Evolutionary conservation across 1,284 basidiomycete genomes (phyloP).

Genomic region (Hypsizygus ulmarius): DNA sequence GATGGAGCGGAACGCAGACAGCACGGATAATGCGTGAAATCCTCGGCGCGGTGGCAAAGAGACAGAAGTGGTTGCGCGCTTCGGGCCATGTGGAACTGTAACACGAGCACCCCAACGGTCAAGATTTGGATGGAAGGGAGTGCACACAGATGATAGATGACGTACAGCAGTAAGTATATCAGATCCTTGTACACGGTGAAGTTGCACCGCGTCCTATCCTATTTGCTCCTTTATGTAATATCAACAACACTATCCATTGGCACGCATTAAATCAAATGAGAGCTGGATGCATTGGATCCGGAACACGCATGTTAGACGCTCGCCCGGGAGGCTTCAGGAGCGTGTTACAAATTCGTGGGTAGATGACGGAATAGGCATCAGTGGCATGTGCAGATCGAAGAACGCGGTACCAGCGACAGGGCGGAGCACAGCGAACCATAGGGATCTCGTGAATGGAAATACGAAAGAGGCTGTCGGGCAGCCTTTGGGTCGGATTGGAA

Average conservation of each 20-base stretch:
- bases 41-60: conserved; percentile 8
- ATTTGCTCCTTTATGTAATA: too few species aligned
- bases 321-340: too few species aligned
- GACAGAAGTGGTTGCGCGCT: conserved; percentile 2
- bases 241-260: not conserved
- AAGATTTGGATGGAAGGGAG: not conserved
- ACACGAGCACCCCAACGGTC: conserved; percentile 10
- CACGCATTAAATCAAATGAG: not conserved
- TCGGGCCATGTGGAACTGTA: conserved; percentile 13
- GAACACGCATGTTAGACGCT: too few species aligned
- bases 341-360: conserved; percentile 8
- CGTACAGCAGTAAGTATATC: conserved; percentile 7
- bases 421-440: conserved; percentile 13
- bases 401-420: conserved; percentile 13
- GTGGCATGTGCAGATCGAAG: conserved; percentile 15
- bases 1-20: conserved; percentile 9
- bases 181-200: not conserved
- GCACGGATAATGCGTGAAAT: conserved; percentile 6
- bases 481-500: conserved; percentile 7
- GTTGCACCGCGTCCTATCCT: too few species aligned
- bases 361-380: conserved; percentile 9
- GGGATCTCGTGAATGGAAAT: conserved; percentile 15
- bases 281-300: too few species aligned
- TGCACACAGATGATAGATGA: conserved; percentile 1
- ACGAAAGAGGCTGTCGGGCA: conserved; percentile 18